These are phyloP conservation scores for Sutorius eximius DNA, from an alignment of 1,284 basidiomycete genomes.

Conservation along the genomic window DNA sequence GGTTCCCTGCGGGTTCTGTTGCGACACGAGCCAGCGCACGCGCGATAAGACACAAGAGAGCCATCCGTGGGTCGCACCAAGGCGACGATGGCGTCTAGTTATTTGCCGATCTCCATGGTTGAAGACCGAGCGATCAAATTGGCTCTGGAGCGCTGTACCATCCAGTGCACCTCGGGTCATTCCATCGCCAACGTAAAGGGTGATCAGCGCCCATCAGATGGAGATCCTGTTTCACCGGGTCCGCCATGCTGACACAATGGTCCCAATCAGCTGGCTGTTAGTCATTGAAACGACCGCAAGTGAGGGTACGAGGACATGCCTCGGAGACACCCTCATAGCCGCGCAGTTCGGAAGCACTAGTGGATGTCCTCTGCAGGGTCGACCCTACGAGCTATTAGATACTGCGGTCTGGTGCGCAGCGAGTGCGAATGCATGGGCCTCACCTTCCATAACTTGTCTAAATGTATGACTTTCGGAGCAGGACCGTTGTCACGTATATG, in stretches of 20 bases:
- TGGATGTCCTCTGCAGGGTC: constrained; percentile 5
- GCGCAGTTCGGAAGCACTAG: neutral
- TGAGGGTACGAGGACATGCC: neutral
- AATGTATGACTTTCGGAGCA: neutral
- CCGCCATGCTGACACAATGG: constrained; percentile 21
- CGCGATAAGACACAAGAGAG: neutral
- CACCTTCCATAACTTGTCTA: neutral
- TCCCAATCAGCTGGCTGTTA: neutral
- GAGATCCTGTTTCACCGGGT: constrained; percentile 11
- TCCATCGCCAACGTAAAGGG: constrained; percentile 15
- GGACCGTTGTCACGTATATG: constrained; percentile 3
- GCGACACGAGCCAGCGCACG: neutral
- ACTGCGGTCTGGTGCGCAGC: neutral
- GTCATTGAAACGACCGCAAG: constrained; percentile 12
- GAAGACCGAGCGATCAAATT: neutral
- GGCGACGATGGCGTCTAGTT: neutral
- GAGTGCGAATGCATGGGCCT: neutral
- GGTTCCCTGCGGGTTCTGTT: neutral
- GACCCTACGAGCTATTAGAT: neutral
- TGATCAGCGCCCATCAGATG: constrained; percentile 11
- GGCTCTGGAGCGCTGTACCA: neutral
- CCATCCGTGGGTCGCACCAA: neutral
- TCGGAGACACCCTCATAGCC: neutral
- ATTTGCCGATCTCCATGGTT: neutral
- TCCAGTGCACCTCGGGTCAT: constrained; percentile 8